Evolutionary conservation across 345 rosid species (phyloP), one percentile per base, ranked within the genome.

Genomic region (Citropsis articulata): DNA sequence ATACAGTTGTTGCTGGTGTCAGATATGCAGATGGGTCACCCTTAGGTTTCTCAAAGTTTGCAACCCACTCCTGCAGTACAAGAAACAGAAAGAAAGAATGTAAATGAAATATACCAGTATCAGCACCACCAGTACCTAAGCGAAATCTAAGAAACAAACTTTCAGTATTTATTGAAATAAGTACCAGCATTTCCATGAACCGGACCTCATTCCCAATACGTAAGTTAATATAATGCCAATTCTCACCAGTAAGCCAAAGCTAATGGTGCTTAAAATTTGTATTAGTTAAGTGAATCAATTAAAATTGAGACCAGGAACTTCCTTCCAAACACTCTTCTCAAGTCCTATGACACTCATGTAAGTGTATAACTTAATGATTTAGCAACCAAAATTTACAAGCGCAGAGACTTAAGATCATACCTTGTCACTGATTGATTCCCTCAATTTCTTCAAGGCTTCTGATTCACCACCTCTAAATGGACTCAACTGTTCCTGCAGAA

Each of bases 31-130:
- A 90, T 35, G 99, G 98, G 68, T 92, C 92, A 8, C 99, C 99
- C 82, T 92, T 95, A 73, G 99, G 98, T 84, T 95, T 95, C 91
- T 95, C 99, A 66, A 95, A 95, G 75, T 87, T 90, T 80, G 99
- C 99, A 71, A 93, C 90, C 99, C 98, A 93, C 68, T 89, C 86
- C 98, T 95, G 75, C 73, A 83, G 76, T 40, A 62, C 42, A 61
- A 48, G 62, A 1, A 53, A 53, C 57, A 53, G 59, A 79, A 59
- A 55, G 62, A 60, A 55, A 27, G 45, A 28, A 45, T 45, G 18
- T 45, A 45, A 45, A 45, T 12, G 50, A 72, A 59, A 33, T 3
- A 18, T 24, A 69, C 50, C 33, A 63, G 48, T 27, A 70, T 16
- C 35, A 53, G 64, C 33, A 9, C 24, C 48, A 50, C 48, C 33